These are phyloP conservation scores for Eucalyptus urophylla DNA, from an alignment of 345 rosid genomes.

Conservation along the genomic window DNA sequence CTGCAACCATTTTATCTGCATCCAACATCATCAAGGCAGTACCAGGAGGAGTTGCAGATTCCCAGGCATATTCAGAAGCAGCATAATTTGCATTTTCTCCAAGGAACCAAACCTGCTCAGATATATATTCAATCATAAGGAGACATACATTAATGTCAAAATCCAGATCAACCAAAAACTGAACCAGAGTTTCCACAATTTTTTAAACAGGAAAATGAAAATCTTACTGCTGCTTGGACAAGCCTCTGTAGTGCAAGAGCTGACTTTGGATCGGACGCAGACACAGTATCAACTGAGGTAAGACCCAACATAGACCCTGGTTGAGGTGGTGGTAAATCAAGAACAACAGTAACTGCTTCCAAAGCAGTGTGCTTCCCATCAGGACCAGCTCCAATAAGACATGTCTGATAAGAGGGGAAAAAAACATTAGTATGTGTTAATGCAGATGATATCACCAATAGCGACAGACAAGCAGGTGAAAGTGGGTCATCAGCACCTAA, in stretches of 20 bases:
- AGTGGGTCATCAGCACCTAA: background rate
- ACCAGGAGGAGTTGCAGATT: conserved; percentile 99
- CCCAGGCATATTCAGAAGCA: conserved; percentile 99
- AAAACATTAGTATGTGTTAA: background rate
- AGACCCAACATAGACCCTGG: conserved; percentile 92
- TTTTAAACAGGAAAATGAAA: background rate
- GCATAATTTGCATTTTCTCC: conserved; percentile 99
- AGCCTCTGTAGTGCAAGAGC: conserved; percentile 91
- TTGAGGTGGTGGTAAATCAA: conserved; percentile 97
- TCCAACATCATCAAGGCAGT: conserved; percentile 99
- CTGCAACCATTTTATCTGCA: conserved; percentile 99
- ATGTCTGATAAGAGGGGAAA: conserved; percentile 40
- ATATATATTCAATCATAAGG: background rate
- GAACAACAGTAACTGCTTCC: conserved; percentile 98
- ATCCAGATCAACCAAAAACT: background rate
- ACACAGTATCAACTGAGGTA: conserved; percentile 82
- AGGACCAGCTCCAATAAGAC: conserved; percentile 99
- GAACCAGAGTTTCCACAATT: background rate
- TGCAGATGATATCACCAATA: background rate
- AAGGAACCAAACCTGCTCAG: conserved; percentile 93
- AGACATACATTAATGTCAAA: background rate
- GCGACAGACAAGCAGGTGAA: background rate
- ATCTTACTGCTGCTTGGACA: conserved; percentile 98
- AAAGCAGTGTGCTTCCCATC: conserved; percentile 95
- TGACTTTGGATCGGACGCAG: conserved; percentile 98